Conservation (phyloP, 176 grass and related monocot genomes). For the Melocanna baccifera region DNA sequence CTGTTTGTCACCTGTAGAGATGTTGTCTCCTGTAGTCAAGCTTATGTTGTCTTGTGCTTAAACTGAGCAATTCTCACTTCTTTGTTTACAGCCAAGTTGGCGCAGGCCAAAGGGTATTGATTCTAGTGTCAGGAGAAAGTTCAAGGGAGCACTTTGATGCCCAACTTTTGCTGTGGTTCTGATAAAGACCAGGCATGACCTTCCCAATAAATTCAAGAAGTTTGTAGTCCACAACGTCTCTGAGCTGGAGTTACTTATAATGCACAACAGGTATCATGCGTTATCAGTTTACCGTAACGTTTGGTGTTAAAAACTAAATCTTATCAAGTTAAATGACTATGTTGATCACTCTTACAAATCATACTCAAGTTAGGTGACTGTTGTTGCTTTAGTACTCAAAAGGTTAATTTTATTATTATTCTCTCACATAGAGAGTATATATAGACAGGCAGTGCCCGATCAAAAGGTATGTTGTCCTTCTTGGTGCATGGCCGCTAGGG, state of each 20-base stretch:
- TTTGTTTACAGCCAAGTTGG: conserved; percentile 58
- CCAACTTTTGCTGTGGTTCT: conserved; percentile 74
- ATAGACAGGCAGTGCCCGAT: too few species aligned
- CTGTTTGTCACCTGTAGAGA: too few species aligned
- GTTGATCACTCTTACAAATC: background rate
- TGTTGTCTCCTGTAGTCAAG: background rate
- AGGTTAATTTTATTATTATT: too few species aligned
- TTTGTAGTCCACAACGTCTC: conserved; percentile 82
- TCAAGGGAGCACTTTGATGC: conserved; percentile 88
- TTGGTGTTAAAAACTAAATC: background rate
- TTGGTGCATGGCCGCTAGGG: too few species aligned
- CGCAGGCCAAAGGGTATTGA: conserved; percentile 94
- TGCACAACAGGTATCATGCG: conserved; percentile 69
- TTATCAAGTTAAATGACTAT: background rate
- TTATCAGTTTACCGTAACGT: background rate
- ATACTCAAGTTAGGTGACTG: background rate
- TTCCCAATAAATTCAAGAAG: conserved; percentile 88
- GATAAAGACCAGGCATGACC: conserved; percentile 82
- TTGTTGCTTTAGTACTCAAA: too few species aligned
- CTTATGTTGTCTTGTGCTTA: background rate
- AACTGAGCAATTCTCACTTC: background rate
- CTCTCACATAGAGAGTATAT: too few species aligned
- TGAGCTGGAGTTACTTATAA: conserved; percentile 76
- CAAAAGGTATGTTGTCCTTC: too few species aligned
- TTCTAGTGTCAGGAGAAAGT: conserved; percentile 79